Percentiles rank a stretch among this genome's conserved stretches.
phyloP scores from a whole-genome alignment of 2,329 filamentous ascomycete species.

The Trichoderma pleuroti region DNA sequence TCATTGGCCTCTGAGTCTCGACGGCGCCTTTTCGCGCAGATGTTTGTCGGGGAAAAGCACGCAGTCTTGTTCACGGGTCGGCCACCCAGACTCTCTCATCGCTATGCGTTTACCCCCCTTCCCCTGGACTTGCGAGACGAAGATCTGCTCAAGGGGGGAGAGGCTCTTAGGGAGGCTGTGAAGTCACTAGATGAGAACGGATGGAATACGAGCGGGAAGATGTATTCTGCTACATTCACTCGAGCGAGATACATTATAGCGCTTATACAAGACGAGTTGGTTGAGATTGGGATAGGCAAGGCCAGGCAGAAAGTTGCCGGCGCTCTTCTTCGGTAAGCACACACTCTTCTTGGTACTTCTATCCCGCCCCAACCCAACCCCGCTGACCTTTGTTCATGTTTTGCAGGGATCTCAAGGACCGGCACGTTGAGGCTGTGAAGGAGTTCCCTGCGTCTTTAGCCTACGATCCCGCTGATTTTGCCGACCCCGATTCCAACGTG shows the following conservation, averaged over 20 bases:
- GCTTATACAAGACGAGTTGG: conserved; percentile 54
- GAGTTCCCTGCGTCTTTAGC: conserved; percentile 36
- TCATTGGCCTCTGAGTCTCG: conserved; percentile 35
- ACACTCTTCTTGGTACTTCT: background rate
- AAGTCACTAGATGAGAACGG: conserved; percentile 44
- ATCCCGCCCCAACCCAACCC: background rate
- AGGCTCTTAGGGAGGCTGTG: conserved; percentile 21
- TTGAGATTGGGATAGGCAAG: conserved; percentile 52
- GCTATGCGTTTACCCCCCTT: conserved; percentile 51
- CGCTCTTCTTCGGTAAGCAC: background rate
- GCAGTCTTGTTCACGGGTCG: conserved; percentile 51
- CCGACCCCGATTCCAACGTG: conserved; percentile 29
- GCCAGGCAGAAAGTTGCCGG: conserved; percentile 10
- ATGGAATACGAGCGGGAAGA: conserved; percentile 46
- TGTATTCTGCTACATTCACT: conserved; percentile 43
- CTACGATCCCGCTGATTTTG: conserved; percentile 38
- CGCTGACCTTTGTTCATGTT: background rate
- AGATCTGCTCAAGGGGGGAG: conserved; percentile 43
- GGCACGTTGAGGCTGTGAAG: background rate
- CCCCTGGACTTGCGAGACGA: conserved; percentile 54
- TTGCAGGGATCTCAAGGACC: conserved; percentile 4
- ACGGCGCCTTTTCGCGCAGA: conserved; percentile 32
- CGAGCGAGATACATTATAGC: conserved; percentile 48
- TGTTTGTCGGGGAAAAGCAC: conserved; percentile 48
- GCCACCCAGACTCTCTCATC: conserved; percentile 50